Percentiles rank a stretch among this genome's conserved stretches.
Evolutionary conservation across 1,284 basidiomycete species (phyloP).

Genomic region (Cryptococcus sp.): DNA sequence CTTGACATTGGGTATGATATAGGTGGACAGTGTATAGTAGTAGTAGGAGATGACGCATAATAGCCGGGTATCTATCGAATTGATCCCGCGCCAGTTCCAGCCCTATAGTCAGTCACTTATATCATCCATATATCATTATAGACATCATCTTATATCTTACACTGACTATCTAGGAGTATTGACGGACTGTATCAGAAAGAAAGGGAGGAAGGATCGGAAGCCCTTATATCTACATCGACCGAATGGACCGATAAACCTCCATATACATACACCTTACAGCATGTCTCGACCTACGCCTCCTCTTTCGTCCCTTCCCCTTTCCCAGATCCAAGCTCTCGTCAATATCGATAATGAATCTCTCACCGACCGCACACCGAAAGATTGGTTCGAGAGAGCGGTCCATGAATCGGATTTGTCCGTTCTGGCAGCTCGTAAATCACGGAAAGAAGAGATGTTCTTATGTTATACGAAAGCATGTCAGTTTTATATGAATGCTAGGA

Average conservation of each 20-base stretch:
- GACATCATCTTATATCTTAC: no score
- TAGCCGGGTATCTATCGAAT: no score
- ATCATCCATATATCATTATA: no score
- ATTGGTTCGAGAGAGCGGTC: slow-evolving; percentile 42
- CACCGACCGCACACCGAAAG: slow-evolving; percentile 22
- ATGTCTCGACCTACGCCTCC: slow-evolving; percentile 26
- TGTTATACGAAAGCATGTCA: slow-evolving; percentile 33
- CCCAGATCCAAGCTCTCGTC: slow-evolving; percentile 22
- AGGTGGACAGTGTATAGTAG: no score
- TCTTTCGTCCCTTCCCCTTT: slow-evolving; percentile 21
- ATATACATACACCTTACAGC: background rate
- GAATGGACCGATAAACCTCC: background rate
- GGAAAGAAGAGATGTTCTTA: slow-evolving; percentile 40
- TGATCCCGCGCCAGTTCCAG: no score
- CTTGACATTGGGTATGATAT: slow-evolving; percentile 6
- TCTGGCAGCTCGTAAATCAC: slow-evolving; percentile 30
- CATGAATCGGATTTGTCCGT: slow-evolving; percentile 37
- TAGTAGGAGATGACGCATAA: no score
- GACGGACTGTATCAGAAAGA: no score
- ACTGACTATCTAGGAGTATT: no score
- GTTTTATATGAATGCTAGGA: slow-evolving; percentile 23
- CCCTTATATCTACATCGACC: no score
- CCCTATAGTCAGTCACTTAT: no score
- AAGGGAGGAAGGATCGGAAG: no score
- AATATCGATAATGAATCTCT: slow-evolving; percentile 16